Evolutionary conservation across 352 stramenopile genomes (phyloP).

Genomic region (Globisporangium okanoganense): DNA sequence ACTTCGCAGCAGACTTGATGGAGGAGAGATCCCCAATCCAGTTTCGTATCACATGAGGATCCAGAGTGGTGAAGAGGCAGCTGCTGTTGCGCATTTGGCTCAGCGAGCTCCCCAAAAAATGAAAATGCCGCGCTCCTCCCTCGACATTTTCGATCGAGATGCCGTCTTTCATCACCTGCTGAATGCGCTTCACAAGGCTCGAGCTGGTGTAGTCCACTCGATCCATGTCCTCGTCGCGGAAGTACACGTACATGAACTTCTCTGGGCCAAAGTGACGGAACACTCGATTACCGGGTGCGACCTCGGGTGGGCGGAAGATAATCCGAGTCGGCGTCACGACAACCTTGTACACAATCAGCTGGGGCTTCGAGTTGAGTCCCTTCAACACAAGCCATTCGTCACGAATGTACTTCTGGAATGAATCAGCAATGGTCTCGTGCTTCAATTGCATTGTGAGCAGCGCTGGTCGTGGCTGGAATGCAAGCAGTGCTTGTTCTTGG

Average conservation of each 20-base stretch:
- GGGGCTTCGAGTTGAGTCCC: slow-evolving; percentile 2
- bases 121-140: slow-evolving; percentile 23
- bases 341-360: slow-evolving; percentile 47
- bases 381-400: slow-evolving; percentile 28
- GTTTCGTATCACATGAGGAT: slow-evolving; percentile 39
- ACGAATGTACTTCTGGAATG: slow-evolving; percentile 35
- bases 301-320: slow-evolving; percentile 49
- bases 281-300: slow-evolving; percentile 58
- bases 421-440: slow-evolving; percentile 20
- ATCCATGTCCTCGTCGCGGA: slow-evolving; percentile 77
- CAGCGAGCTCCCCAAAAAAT: slow-evolving; percentile 68
- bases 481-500: slow-evolving; percentile 43
- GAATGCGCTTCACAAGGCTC: slow-evolving; percentile 33
- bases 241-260: slow-evolving; percentile 85
- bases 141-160: slow-evolving; percentile 34
- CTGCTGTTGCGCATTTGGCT: slow-evolving; percentile 73
- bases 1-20: slow-evolving; percentile 61
- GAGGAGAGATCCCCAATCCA: slow-evolving; percentile 62
- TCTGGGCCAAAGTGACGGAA: slow-evolving; percentile 62
- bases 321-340: slow-evolving; percentile 67
- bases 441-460: slow-evolving; percentile 31
- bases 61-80: slow-evolving; percentile 60
- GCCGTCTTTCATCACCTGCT: slow-evolving; percentile 32
- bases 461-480: slow-evolving; percentile 27
- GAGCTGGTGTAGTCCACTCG: slow-evolving; percentile 50